phyloP scores from a whole-genome alignment of 2,329 filamentous ascomycete genomes.

The Mycosphaerella sp. region DNA sequence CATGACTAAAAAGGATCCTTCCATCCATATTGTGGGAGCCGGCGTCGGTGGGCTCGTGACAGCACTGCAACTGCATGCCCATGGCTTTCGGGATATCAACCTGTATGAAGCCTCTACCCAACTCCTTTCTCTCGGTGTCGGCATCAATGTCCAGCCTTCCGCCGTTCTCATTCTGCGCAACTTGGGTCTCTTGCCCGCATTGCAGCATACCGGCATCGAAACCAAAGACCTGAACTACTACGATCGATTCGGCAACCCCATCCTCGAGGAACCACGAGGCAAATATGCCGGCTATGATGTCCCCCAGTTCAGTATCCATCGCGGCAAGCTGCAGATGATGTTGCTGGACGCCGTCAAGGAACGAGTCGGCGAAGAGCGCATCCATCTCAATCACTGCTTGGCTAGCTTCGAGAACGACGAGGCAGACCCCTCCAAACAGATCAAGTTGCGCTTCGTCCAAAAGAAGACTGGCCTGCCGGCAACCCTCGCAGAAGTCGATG shows the following conservation, averaged over 20 bases:
- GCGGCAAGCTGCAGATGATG: slow-evolving; percentile 43
- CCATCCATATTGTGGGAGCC: slow-evolving; percentile 44
- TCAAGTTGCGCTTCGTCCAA: slow-evolving; percentile 13
- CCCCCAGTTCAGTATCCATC: slow-evolving; percentile 43
- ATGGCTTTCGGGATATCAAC: slow-evolving; percentile 45
- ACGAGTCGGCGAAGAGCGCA: slow-evolving; percentile 35
- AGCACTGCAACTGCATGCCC: slow-evolving; percentile 48
- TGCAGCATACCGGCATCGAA: slow-evolving; percentile 38
- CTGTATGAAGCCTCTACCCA: slow-evolving; percentile 40
- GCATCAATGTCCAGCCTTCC: slow-evolving; percentile 45
- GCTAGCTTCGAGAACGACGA: slow-evolving; percentile 35
- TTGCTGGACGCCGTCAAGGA: slow-evolving; percentile 40
- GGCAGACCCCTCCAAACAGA: slow-evolving; percentile 14
- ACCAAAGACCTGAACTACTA: slow-evolving; percentile 43
- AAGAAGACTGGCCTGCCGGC: slow-evolving; percentile 21
- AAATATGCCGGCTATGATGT: slow-evolving; percentile 39
- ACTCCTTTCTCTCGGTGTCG: slow-evolving; percentile 42
- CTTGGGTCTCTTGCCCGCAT: slow-evolving; percentile 37
- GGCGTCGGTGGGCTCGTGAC: slow-evolving; percentile 50
- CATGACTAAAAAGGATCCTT: slow-evolving; percentile 7
- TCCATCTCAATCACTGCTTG: slow-evolving; percentile 39
- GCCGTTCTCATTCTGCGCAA: slow-evolving; percentile 43
- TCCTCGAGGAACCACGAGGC: slow-evolving; percentile 40
- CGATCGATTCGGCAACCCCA: slow-evolving; percentile 40
- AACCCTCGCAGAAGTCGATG: slow-evolving; percentile 29